Percentiles rank a stretch among this genome's conserved stretches.
Evolutionary conservation across 2,329 filamentous ascomycete species (phyloP).

Genomic region (Pestalotiopsis sp.): DNA sequence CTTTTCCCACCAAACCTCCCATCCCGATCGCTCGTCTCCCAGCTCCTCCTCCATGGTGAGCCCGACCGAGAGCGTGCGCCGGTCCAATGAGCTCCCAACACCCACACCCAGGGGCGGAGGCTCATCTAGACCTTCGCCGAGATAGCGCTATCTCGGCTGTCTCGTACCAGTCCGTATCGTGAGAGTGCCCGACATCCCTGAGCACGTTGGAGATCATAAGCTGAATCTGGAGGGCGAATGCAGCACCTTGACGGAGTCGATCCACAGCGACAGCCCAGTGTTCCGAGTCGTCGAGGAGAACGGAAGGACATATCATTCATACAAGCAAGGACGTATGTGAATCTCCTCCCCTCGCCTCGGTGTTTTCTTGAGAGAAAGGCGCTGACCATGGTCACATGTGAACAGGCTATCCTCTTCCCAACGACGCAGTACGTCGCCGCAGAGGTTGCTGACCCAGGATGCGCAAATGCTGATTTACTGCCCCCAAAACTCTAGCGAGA

Average conservation of each 20-base stretch:
- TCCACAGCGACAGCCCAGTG: slow-evolving; percentile 15
- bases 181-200: background rate
- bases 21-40: background rate
- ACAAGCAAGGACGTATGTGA: slow-evolving; percentile 19
- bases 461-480: slow-evolving; percentile 1
- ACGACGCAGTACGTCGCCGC: slow-evolving; percentile 13
- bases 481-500: slow-evolving; percentile 3
- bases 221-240: background rate
- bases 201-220: background rate
- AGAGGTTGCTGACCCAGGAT: background rate
- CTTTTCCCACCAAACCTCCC: background rate
- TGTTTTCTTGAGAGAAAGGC: background rate
- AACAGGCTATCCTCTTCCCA: slow-evolving; percentile 16
- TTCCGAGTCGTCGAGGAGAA: slow-evolving; percentile 18
- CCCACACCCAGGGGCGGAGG: slow-evolving; percentile 5
- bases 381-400: background rate
- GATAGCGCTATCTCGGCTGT: slow-evolving; percentile 14
- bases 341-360: background rate
- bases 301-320: slow-evolving; percentile 19
- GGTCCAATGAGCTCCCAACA: slow-evolving; percentile 8
- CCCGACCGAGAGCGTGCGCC: background rate
- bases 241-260: slow-evolving; percentile 15
- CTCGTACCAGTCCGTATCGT: slow-evolving; percentile 13
- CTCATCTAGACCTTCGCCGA: slow-evolving; percentile 11
- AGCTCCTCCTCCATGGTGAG: background rate